Evolutionary conservation across 441 rosid genomes (phyloP).

Genomic region (Euphorbia celastroides): DNA sequence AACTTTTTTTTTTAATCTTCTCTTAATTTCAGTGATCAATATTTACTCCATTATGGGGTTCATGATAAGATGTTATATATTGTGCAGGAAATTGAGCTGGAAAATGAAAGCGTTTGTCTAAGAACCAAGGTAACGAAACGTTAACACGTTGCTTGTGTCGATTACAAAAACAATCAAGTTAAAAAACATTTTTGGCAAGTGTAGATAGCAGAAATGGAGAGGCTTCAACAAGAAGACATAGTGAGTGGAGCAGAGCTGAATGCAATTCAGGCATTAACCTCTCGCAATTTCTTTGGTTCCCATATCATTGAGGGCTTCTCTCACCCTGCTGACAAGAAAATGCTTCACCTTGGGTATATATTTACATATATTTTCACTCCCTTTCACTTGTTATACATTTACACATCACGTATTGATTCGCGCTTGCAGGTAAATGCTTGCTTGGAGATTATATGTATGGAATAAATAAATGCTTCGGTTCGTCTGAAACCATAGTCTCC

Average conservation of each 20-base stretch:
- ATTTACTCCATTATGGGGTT: neutral
- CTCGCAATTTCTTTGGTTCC: constrained; percentile 80
- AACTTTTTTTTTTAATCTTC: constrained; percentile 6
- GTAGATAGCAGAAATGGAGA: constrained; percentile 82
- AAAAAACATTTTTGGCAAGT: neutral
- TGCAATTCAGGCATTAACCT: constrained; percentile 75
- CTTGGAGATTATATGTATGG: neutral
- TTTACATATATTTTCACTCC: neutral
- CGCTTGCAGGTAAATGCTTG: constrained; percentile 18
- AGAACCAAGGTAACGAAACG: constrained; percentile 57
- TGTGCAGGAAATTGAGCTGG: constrained; percentile 76
- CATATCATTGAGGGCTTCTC: constrained; percentile 49
- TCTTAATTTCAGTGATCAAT: neutral
- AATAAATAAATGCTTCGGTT: neutral
- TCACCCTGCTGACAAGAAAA: constrained; percentile 62
- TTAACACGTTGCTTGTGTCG: no score
- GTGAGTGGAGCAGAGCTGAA: constrained; percentile 61
- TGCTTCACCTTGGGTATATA: constrained; percentile 68
- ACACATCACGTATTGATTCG: neutral
- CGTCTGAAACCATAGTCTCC: neutral
- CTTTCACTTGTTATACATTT: neutral
- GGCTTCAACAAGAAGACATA: constrained; percentile 76
- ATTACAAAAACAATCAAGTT: neutral
- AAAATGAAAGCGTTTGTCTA: constrained; percentile 72
- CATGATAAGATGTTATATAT: neutral